A percentile compares a stretch with the other conserved stretches of the same genome.
phyloP scores from a whole-genome alignment of 306 rosid genomes.

The Begonia fuchsioides region DNA sequence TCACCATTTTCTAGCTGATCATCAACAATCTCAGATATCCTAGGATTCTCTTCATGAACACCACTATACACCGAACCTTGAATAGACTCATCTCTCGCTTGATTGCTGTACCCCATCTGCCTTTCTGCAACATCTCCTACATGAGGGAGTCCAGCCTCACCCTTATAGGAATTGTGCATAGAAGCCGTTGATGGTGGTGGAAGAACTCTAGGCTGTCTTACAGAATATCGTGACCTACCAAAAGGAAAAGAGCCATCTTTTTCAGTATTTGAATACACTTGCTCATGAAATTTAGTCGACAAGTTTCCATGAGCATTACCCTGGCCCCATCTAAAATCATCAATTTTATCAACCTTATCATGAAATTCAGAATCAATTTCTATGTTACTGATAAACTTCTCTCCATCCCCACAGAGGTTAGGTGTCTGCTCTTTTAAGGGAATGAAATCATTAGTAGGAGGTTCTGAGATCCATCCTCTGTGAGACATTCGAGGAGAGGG shows the following conservation, averaged over 20 bases:
- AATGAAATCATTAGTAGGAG: conserved; percentile 45
- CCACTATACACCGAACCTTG: conserved; percentile 32
- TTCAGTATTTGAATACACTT: conserved; percentile 42
- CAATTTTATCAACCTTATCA: conserved; percentile 54
- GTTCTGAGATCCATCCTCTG: conserved; percentile 42
- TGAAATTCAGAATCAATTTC: conserved; percentile 57
- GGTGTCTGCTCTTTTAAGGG: conserved; percentile 47
- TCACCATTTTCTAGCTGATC: conserved; percentile 30
- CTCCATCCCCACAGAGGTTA: conserved; percentile 55
- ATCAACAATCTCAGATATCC: conserved; percentile 35
- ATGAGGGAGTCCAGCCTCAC: conserved; percentile 32
- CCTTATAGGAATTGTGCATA: conserved; percentile 36
- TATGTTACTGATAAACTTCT: conserved; percentile 40
- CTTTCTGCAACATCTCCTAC: conserved; percentile 43
- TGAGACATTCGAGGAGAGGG: conserved; percentile 32
- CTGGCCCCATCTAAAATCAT: conserved; percentile 44
- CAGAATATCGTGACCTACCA: conserved; percentile 65
- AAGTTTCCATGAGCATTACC: conserved; percentile 37
- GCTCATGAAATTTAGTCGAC: conserved; percentile 47
- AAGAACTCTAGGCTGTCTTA: conserved; percentile 86
- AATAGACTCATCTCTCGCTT: conserved; percentile 30
- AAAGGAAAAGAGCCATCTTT: conserved; percentile 50
- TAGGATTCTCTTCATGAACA: conserved; percentile 16
- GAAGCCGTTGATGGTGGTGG: conserved; percentile 72
- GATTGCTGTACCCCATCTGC: conserved; percentile 38